A percentile compares a stretch with the other conserved stretches of the same genome.
phyloP scores from a whole-genome alignment of 2,329 filamentous ascomycete species.

The Scytalidium lignicola region DNA sequence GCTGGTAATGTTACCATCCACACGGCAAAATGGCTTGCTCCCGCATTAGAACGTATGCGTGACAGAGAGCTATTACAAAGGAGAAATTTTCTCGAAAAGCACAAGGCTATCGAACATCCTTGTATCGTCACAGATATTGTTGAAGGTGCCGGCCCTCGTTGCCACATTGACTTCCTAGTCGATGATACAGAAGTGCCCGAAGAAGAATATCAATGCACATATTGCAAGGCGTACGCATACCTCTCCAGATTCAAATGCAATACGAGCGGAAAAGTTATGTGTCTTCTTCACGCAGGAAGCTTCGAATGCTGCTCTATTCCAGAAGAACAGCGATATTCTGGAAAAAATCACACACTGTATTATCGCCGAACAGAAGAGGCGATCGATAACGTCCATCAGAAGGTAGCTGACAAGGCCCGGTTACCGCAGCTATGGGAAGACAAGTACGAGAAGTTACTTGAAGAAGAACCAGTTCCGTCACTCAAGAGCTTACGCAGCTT shows the following conservation, averaged over 20 bases:
- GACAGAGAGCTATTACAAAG: slow-evolving; percentile 68
- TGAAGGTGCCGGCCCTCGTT: slow-evolving; percentile 34
- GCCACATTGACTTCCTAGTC: slow-evolving; percentile 56
- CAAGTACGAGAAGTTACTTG: slow-evolving; percentile 79
- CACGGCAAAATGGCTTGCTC: slow-evolving; percentile 91
- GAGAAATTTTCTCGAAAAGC: slow-evolving; percentile 61
- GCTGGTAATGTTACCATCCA: slow-evolving; percentile 65
- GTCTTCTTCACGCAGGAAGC: slow-evolving; percentile 73
- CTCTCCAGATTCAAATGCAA: slow-evolving; percentile 85
- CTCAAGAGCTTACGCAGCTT: slow-evolving; percentile 81
- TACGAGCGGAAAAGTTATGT: slow-evolving; percentile 75
- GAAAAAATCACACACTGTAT: slow-evolving; percentile 66
- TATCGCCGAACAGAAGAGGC: slow-evolving; percentile 72
- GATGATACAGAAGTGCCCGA: slow-evolving; percentile 75
- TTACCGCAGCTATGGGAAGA: slow-evolving; percentile 86
- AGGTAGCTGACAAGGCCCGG: slow-evolving; percentile 78
- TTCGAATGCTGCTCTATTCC: slow-evolving; percentile 73
- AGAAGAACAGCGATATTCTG: slow-evolving; percentile 62
- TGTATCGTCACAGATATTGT: slow-evolving; percentile 24
- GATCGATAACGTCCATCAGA: slow-evolving; percentile 62
- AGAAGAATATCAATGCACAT: slow-evolving; percentile 85
- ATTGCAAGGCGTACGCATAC: slow-evolving; percentile 90
- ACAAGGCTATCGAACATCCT: slow-evolving; percentile 47
- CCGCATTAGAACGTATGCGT: slow-evolving; percentile 74
- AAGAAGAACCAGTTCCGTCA: slow-evolving; percentile 77